Evolutionary conservation across 2,329 filamentous ascomycete species (phyloP).

Genomic region (Tolypocladium cylindrosporum): DNA sequence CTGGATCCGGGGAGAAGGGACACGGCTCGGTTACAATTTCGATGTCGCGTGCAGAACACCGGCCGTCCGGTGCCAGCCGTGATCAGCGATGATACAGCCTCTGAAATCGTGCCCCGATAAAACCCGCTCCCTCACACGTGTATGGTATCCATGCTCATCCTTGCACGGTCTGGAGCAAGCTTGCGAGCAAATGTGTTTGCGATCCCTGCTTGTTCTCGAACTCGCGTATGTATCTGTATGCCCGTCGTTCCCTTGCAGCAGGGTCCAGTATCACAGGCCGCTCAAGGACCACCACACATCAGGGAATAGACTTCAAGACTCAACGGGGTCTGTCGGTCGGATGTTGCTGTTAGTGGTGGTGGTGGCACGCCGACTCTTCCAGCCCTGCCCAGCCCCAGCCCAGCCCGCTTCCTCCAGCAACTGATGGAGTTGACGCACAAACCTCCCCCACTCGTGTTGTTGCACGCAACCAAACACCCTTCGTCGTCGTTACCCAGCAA

Average conservation of each 20-base stretch:
- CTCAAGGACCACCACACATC: neutral
- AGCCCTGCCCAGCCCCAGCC: neutral
- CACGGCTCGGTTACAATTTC: neutral
- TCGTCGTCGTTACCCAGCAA: neutral
- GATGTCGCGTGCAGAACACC: neutral
- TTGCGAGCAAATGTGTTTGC: neutral
- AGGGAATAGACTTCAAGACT: neutral
- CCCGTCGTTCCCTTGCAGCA: neutral
- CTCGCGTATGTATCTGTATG: neutral
- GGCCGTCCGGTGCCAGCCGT: neutral
- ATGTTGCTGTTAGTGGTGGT: neutral
- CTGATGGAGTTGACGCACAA: neutral
- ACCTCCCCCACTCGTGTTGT: constrained; percentile 1
- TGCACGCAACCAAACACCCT: neutral
- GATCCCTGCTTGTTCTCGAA: neutral
- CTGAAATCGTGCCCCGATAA: neutral
- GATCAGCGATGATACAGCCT: neutral
- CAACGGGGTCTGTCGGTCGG: neutral
- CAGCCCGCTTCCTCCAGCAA: neutral
- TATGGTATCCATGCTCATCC: neutral
- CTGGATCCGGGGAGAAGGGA: neutral
- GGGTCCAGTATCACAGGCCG: neutral
- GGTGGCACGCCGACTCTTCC: neutral
- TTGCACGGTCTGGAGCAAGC: neutral
- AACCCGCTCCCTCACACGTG: neutral